Evolutionary conservation across 2,329 filamentous ascomycete species (phyloP).

Genomic region (Blastomyces percursus): DNA sequence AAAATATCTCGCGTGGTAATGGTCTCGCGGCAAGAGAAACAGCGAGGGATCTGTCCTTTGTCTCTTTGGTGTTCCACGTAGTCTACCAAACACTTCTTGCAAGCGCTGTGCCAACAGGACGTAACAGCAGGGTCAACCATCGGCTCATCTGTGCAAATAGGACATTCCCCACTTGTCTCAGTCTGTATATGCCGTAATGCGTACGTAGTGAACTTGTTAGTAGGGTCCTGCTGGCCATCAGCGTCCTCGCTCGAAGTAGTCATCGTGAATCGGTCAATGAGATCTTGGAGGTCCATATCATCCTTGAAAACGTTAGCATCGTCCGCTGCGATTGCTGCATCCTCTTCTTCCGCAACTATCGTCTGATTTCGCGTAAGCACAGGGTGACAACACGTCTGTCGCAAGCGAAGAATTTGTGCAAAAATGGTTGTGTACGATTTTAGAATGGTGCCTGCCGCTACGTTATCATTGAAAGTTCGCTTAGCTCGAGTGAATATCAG

Average conservation of each 20-base stretch:
- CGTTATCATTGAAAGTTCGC: slow-evolving; percentile 69
- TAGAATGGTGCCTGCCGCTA: slow-evolving; percentile 84
- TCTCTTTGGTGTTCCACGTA: slow-evolving; percentile 81
- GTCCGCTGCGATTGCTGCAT: slow-evolving; percentile 66
- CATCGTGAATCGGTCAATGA: slow-evolving; percentile 75
- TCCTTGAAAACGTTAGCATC: slow-evolving; percentile 72
- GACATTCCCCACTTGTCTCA: slow-evolving; percentile 80
- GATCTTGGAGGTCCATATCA: slow-evolving; percentile 84
- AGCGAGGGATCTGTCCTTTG: slow-evolving; percentile 63
- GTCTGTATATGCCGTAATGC: slow-evolving; percentile 84
- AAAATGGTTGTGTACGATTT: slow-evolving; percentile 97
- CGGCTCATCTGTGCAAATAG: slow-evolving; percentile 87
- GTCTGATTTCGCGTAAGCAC: slow-evolving; percentile 75
- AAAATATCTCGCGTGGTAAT: slow-evolving; percentile 80
- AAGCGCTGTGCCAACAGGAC: slow-evolving; percentile 94
- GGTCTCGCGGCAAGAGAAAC: slow-evolving; percentile 79
- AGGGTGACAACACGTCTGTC: slow-evolving; percentile 91
- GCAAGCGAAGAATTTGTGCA: slow-evolving; percentile 82
- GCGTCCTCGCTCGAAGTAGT: slow-evolving; percentile 48
- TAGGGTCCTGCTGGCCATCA: slow-evolving; percentile 40
- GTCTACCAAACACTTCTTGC: slow-evolving; percentile 81
- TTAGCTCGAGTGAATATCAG: slow-evolving; percentile 78
- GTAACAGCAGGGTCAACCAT: slow-evolving; percentile 94
- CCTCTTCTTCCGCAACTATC: slow-evolving; percentile 77
- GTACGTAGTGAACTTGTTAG: slow-evolving; percentile 71